Conservation (phyloP, 331 rosid genomes). For the Rosa hybrid region DNA sequence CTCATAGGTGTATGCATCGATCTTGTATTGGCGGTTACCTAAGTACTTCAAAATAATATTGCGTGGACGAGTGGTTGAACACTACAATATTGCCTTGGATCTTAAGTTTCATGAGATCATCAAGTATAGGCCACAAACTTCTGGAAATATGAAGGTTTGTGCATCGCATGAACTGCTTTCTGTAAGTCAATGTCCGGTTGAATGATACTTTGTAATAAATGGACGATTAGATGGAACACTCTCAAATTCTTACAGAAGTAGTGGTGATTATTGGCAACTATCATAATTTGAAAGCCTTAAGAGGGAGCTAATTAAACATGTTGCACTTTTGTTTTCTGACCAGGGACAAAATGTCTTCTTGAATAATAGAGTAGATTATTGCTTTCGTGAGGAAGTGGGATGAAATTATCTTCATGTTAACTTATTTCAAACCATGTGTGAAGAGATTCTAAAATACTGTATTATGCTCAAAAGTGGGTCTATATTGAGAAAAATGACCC, state of each 20-base stretch:
- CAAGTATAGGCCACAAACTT: constrained; percentile 55
- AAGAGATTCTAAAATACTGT: neutral
- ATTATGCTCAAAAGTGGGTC: neutral
- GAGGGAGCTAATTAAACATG: neutral
- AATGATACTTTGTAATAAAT: neutral
- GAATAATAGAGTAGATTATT: neutral
- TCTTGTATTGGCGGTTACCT: constrained; percentile 71
- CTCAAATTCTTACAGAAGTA: neutral
- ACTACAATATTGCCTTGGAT: constrained; percentile 65
- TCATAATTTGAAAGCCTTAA: neutral
- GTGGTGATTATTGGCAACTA: neutral
- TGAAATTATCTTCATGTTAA: neutral
- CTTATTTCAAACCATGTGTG: neutral
- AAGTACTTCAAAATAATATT: constrained; percentile 53
- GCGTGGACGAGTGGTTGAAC: constrained; percentile 63
- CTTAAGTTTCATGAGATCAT: constrained; percentile 53
- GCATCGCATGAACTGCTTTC: neutral
- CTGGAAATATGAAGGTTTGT: constrained; percentile 53
- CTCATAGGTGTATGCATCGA: constrained; percentile 74
- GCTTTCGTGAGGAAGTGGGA: neutral
- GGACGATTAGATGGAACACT: neutral
- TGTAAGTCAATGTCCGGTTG: neutral
- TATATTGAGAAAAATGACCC: neutral
- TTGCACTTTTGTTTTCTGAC: neutral
- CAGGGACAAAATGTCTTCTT: neutral